Evolutionary conservation across 148 eudicot genomes (phyloP), one percentile per base, ranked within the genome.

Genomic region (Salicornia ramosissima): DNA sequence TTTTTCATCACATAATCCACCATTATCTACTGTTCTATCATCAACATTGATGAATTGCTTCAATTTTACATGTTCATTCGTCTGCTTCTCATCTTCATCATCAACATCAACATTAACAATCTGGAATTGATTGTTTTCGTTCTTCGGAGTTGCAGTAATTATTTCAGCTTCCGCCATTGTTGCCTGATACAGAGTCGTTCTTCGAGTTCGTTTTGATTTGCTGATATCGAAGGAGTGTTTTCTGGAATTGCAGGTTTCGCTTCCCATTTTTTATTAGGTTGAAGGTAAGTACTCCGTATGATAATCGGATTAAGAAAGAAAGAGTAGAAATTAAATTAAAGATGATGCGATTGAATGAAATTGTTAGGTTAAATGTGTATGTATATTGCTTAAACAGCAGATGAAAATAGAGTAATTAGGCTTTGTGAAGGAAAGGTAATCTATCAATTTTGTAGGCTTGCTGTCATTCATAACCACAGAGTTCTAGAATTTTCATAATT

Each of bases 151-250:
- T 2, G 60, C n/a, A 63, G 39, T 21, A 29, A 52, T 12, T 8
- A 3, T 55, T n/a, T 51, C 60, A 18, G 36, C n/a, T 29, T 53
- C 74, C 13, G 57, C 75, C 10, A 18, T 40, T 36, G 21, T 24
- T 6, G 67, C 0, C 52, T 57, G 19, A 19, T 34, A 66, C 9
- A 47, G 50, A 5, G 65, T 11, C 10, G 75, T 10, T 46, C 75
- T 51, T 66, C 80, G 65, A 19, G 80, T 77, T 19, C 80, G 45
- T 54, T 60, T 77, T 10, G 80, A 77, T 59, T 77, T 77, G 63
- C 54, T 66, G 30, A 77, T 77, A 47, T 77, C 75, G 28, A 53
- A 77, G 33, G 34, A 7, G 71, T 53, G 53, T 43, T 66, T 77
- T 54, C 72, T 50, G 47, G 72, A 42, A 43, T 13, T 71, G 43